These are phyloP conservation scores for Pleurotus ostreatus DNA, from an alignment of 768 basidiomycete genomes.

Conservation along the genomic window DNA sequence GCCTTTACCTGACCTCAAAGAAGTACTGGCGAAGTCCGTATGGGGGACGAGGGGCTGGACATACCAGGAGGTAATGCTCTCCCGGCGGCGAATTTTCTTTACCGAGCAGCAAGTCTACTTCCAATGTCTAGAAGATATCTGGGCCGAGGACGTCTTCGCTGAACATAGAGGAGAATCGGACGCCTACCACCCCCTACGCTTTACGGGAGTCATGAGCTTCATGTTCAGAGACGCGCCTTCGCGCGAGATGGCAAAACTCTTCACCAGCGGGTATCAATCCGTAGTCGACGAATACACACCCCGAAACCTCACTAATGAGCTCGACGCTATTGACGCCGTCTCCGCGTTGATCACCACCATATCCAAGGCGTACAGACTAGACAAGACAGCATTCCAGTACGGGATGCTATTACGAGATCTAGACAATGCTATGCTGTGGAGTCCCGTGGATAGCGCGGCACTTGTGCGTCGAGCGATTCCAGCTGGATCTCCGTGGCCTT, in stretches of 20 bases:
- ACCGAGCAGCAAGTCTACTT: background rate
- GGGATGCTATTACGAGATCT: background rate
- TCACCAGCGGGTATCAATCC: background rate
- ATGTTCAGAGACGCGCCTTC: background rate
- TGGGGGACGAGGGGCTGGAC: background rate
- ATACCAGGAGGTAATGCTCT: slow-evolving; percentile 1
- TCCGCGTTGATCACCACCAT: slow-evolving; percentile 3
- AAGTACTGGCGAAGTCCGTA: background rate
- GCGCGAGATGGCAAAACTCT: background rate
- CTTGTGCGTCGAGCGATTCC: background rate
- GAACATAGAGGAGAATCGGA: background rate
- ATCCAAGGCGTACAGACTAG: background rate
- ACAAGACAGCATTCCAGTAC: background rate
- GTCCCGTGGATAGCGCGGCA: background rate
- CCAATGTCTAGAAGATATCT: background rate
- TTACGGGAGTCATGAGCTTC: background rate
- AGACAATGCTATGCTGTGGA: background rate
- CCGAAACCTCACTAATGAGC: background rate
- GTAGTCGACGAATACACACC: background rate
- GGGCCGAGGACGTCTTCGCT: background rate
- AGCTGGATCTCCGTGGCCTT: background rate
- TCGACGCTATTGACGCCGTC: background rate
- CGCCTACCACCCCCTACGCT: background rate
- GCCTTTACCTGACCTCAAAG: background rate
- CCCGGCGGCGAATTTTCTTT: background rate